phyloP scores from a whole-genome alignment of 1,139 yeast species.

The Spencermartinsiella ligniputridi region DNA sequence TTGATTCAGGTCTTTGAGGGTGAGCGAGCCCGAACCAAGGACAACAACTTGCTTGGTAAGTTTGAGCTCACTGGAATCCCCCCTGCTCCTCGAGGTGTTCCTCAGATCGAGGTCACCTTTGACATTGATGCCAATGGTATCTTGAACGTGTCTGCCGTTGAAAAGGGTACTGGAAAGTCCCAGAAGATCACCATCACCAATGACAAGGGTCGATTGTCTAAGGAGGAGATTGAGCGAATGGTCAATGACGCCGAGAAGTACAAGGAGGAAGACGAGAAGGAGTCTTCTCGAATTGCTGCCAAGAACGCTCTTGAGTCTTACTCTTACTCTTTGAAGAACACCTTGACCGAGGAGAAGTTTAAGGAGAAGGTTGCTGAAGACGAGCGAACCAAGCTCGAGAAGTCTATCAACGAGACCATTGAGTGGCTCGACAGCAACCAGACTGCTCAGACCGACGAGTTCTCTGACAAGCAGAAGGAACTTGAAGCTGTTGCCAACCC shows the following conservation, averaged over 20 bases:
- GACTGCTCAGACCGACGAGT: conserved; percentile 85
- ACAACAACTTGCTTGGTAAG: conserved; percentile 92
- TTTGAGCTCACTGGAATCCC: conserved; percentile 94
- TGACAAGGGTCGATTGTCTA: conserved; percentile 93
- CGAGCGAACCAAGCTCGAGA: conserved; percentile 73
- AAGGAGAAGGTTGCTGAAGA: conserved; percentile 77
- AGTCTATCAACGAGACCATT: conserved; percentile 81
- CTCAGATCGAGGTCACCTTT: conserved; percentile 94
- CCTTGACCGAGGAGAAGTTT: conserved; percentile 73
- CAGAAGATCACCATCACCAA: conserved; percentile 92
- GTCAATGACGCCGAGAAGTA: conserved; percentile 87
- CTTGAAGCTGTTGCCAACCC: conserved; percentile 92
- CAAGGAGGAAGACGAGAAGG: conserved; percentile 82
- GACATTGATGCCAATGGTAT: conserved; percentile 95
- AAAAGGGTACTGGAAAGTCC: conserved; percentile 95
- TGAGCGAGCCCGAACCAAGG: conserved; percentile 94
- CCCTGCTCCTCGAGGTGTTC: conserved; percentile 98
- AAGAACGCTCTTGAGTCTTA: conserved; percentile 92
- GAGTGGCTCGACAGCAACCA: conserved; percentile 86
- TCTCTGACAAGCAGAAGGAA: conserved; percentile 85
- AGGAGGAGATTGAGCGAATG: conserved; percentile 91
- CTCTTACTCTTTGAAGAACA: conserved; percentile 84
- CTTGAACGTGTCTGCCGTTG: conserved; percentile 87
- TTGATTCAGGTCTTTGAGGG: conserved; percentile 95
- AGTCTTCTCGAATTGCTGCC: conserved; percentile 67